A percentile compares a stretch with the other conserved stretches of the same genome.
Evolutionary conservation across 495 filamentous ascomycete species (phyloP).

Genomic region (Collariella sp.): DNA sequence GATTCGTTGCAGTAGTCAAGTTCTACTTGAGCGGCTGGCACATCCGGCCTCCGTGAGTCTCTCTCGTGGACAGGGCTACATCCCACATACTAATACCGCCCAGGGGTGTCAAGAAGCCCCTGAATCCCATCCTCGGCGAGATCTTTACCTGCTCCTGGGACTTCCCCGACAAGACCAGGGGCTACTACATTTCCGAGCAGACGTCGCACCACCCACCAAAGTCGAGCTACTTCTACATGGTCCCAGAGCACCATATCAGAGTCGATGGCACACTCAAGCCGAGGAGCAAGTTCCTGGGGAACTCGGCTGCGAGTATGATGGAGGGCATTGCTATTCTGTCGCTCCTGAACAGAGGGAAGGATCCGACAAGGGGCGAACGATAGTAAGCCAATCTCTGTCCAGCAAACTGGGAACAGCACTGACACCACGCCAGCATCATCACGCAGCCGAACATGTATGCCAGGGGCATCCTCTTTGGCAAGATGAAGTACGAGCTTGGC

Average conservation of each 20-base stretch:
- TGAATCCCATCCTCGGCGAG: conserved; percentile 96
- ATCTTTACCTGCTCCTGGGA: conserved; percentile 95
- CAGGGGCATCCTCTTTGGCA: conserved; percentile 91
- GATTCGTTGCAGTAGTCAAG: conserved; percentile 91
- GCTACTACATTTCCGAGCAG: conserved; percentile 95
- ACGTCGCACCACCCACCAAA: conserved; percentile 93
- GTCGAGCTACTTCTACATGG: conserved; percentile 98
- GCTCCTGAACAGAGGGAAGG: conserved; percentile 64
- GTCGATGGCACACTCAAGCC: conserved; percentile 96
- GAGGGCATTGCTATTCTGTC: conserved; percentile 86
- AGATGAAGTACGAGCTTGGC: conserved; percentile 99
- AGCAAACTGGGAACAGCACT: background rate
- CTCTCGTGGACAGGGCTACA: background rate
- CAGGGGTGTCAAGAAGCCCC: conserved; percentile 95
- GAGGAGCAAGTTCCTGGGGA: conserved; percentile 92
- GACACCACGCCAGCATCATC: conserved; percentile 50
- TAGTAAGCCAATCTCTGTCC: conserved; percentile 55
- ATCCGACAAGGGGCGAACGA: conserved; percentile 63
- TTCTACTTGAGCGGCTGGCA: conserved; percentile 99
- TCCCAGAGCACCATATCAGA: conserved; percentile 84
- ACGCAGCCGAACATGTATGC: conserved; percentile 99
- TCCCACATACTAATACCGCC: conserved; percentile 16
- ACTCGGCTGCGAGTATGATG: conserved; percentile 97
- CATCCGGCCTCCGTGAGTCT: conserved; percentile 86
- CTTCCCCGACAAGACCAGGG: conserved; percentile 73